phyloP scores from a whole-genome alignment of 352 stramenopile species.

The Elongisporangium prolatum region DNA sequence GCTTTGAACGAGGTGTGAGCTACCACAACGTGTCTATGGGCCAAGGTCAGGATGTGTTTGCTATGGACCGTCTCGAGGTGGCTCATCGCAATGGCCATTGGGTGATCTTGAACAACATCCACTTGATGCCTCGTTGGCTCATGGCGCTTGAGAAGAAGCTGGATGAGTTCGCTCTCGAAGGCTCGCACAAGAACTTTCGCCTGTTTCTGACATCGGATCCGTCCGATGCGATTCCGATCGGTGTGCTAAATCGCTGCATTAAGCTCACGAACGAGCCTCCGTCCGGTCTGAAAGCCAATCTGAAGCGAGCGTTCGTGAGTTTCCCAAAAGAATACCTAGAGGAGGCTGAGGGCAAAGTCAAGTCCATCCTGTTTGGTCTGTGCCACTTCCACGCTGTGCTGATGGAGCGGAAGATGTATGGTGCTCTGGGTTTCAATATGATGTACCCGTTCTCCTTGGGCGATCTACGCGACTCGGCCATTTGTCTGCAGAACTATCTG shows the following conservation, averaged over 20 bases:
- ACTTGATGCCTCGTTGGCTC: constrained; percentile 96
- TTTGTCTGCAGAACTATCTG: constrained; percentile 96
- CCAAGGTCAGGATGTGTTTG: constrained; percentile 94
- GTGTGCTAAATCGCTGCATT: constrained; percentile 94
- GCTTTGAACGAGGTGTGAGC: constrained; percentile 93
- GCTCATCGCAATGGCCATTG: constrained; percentile 95
- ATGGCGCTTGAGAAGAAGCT: constrained; percentile 97
- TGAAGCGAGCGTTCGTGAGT: constrained; percentile 96
- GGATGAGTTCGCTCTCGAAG: constrained; percentile 93
- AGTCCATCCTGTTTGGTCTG: constrained; percentile 96
- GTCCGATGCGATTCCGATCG: constrained; percentile 92
- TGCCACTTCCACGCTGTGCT: constrained; percentile 97
- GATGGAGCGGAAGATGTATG: constrained; percentile 98
- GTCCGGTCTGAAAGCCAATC: constrained; percentile 93
- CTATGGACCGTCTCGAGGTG: constrained; percentile 93
- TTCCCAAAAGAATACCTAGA: constrained; percentile 96
- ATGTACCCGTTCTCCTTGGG: constrained; percentile 97
- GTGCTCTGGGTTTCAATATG: constrained; percentile 98
- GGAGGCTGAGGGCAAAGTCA: constrained; percentile 94
- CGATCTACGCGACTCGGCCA: constrained; percentile 93
- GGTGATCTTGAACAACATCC: constrained; percentile 98
- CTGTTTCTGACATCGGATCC: constrained; percentile 94
- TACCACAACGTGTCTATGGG: constrained; percentile 99
- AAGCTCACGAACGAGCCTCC: constrained; percentile 97
- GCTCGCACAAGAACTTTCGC: constrained; percentile 93